phyloP scores from a whole-genome alignment of 2,329 filamentous ascomycete genomes.

The Penicillium janthinellum region DNA sequence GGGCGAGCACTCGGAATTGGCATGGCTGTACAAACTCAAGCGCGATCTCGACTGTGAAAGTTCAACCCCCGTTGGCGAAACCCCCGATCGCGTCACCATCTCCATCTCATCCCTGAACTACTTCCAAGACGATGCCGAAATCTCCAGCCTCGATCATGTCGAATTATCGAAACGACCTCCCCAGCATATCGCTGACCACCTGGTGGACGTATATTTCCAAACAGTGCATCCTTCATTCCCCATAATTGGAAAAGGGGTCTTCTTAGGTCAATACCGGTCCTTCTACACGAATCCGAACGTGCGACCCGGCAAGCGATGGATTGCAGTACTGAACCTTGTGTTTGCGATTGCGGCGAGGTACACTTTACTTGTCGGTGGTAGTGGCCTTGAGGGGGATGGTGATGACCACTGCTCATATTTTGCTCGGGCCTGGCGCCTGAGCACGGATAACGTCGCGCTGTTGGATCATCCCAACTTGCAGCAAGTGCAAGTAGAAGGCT shows the following conservation, averaged over 20 bases:
- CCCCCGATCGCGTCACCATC: conserved; percentile 18
- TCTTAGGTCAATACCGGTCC: conserved; percentile 42
- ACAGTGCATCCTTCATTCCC: conserved; percentile 46
- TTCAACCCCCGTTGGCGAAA: conserved; percentile 20
- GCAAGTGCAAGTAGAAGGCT: conserved; percentile 47
- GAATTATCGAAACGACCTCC: conserved; percentile 42
- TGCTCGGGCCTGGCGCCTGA: conserved; percentile 45
- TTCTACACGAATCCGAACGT: conserved; percentile 37
- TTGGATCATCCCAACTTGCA: conserved; percentile 47
- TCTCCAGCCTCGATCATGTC: conserved; percentile 36
- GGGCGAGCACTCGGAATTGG: conserved; percentile 49
- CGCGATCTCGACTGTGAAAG: conserved; percentile 37
- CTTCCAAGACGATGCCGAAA: conserved; percentile 44
- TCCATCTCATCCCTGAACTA: conserved; percentile 41
- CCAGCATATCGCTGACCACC: conserved; percentile 40
- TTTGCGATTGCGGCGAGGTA: conserved; percentile 48
- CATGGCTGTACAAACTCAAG: conserved; percentile 47
- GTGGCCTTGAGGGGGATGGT: conserved; percentile 27
- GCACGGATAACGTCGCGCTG: conserved; percentile 38
- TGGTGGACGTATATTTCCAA: conserved; percentile 45
- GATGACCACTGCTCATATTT: conserved; percentile 47
- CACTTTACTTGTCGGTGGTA: conserved; percentile 34
- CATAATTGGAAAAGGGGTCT: conserved; percentile 44
- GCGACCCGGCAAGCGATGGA: conserved; percentile 43
- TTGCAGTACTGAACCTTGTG: conserved; percentile 48